Evolutionary conservation across 805 yeast species (phyloP).

Genomic region (Spathaspora boniae): DNA sequence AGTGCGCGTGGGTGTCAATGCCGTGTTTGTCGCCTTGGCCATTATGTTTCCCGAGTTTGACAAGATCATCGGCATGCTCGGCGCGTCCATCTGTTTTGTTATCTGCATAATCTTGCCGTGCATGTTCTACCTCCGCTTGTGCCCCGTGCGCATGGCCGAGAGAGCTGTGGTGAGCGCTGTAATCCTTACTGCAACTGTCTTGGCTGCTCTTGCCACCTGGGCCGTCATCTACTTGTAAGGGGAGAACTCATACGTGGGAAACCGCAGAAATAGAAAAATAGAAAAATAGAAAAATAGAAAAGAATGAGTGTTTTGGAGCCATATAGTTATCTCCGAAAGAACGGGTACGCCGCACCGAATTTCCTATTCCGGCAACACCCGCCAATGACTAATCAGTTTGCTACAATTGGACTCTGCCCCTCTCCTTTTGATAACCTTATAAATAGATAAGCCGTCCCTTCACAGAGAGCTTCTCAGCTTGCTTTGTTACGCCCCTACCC

Average conservation of each 20-base stretch:
- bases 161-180: constrained; percentile 38
- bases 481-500: no score
- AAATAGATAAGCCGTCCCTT: no score
- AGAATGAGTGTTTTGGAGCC: no score
- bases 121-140: constrained; percentile 61
- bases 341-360: no score
- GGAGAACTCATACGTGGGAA: constrained; percentile 2
- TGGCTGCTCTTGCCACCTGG: constrained; percentile 59
- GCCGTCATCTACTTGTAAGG: constrained; percentile 32
- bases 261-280: no score
- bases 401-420: no score
- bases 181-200: constrained; percentile 40
- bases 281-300: no score
- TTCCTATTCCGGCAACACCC: no score
- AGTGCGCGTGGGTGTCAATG: constrained; percentile 45
- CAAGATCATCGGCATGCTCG: constrained; percentile 74
- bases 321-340: no score
- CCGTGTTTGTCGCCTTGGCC: constrained; percentile 55
- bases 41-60: constrained; percentile 76
- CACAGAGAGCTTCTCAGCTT: no score
- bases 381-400: no score
- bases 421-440: no score
- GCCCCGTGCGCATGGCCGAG: constrained; percentile 44
- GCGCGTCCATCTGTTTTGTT: constrained; percentile 74
- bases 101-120: constrained; percentile 80